Base-by-base conservation (phyloP, 345 rosid species). In the Eucalyptus paniculata region DNA sequence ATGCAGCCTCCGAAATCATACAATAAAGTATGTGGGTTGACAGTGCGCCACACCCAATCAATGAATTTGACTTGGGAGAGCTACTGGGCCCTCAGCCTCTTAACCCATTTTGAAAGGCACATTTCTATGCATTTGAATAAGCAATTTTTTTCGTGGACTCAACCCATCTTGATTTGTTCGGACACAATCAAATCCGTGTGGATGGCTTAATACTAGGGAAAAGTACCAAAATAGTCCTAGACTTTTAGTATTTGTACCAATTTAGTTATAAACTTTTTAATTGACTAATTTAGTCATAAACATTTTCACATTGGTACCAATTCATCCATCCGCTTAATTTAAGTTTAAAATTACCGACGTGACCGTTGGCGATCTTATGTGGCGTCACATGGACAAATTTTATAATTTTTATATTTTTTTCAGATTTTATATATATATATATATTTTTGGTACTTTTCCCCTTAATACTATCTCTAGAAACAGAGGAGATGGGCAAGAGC, bases 281-380 rank as follows among this genome's bases (percentile, higher is more conserved):
- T 50, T 15, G 0, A 50, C 6, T 50, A 50, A 50, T 50, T 15
- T 50, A 14, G 1, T 15, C 3, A 50, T 50, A 50, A 50, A 50
- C 3, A 0, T 50, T 50, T 50, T 50, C 18, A 50, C 7, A 50
- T 50, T 50, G 0, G 0, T 2, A 50, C 0, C 1, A 50, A 50
- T 50, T 50, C 3, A 5, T 50, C 7, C 7, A 50, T 50, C 18
- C 1, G 0, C 1, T 15, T 15, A 50, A 50, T 50, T 50, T 50
- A 50, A 50, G 18, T 6, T 0, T 0, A 0, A 50, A 50, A 50
- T 50, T 50, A 0, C 18, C 14, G 7, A 14, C 7, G 1, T 50
- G 18, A 50, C 7, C 0, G 0, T 50, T 6, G 3, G 6, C 3
- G 7, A 0, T 15, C 18, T 50, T 50, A 50, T 15, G 1, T 50